Conservation (phyloP, 805 yeast genomes). For the Pichia insulana region DNA sequence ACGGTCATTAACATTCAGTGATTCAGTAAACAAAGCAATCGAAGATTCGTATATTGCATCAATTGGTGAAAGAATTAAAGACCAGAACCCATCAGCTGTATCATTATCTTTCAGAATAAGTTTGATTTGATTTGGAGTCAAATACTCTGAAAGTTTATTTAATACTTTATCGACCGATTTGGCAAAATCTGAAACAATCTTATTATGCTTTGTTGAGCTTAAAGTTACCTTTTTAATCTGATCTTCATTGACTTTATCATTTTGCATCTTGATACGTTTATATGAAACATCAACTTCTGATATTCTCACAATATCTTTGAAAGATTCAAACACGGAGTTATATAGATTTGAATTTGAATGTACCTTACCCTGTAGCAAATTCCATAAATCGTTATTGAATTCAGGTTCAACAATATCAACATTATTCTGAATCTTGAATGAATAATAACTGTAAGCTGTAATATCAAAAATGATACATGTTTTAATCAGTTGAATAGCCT, state of each 20-base stretch:
- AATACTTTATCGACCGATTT: constrained; percentile 18
- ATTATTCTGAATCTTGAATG: constrained; percentile 12
- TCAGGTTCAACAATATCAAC: constrained; percentile 15
- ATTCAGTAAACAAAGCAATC: constrained; percentile 62
- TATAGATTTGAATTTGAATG: constrained; percentile 15
- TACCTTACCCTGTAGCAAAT: constrained; percentile 18
- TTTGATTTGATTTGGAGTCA: constrained; percentile 17
- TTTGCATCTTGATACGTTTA: constrained; percentile 12
- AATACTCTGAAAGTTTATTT: constrained; percentile 21
- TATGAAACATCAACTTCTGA: constrained; percentile 19
- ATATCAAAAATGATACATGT: constrained; percentile 21
- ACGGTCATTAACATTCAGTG: constrained; percentile 74
- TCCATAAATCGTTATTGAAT: constrained; percentile 20
- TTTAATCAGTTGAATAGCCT: constrained; percentile 16
- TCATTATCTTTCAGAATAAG: constrained; percentile 32
- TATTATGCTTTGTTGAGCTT: constrained; percentile 23
- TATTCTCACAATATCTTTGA: constrained; percentile 14
- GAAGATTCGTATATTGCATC: constrained; percentile 56
- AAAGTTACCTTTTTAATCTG: constrained; percentile 17
- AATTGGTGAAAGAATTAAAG: constrained; percentile 60
- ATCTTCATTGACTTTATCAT: constrained; percentile 10
- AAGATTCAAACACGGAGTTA: constrained; percentile 12
- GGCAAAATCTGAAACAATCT: constrained; percentile 14
- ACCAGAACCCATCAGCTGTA: constrained; percentile 60
- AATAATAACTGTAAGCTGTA: constrained; percentile 17